Evolutionary conservation across 2,329 filamentous ascomycete species (phyloP).

Genomic region (Alternaria brassicicola): DNA sequence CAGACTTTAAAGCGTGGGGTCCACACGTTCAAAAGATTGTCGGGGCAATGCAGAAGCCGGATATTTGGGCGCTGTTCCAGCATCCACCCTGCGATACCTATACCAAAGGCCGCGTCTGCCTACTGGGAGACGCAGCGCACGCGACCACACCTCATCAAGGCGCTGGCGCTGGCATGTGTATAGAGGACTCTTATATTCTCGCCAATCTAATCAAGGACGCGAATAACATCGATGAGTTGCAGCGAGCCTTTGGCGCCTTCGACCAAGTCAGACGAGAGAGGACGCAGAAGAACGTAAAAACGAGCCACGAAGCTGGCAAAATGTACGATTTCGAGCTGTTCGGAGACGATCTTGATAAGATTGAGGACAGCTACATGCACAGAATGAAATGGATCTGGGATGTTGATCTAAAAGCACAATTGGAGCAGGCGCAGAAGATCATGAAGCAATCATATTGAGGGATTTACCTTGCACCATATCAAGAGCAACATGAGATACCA

Average conservation of each 20-base stretch:
- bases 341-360: conserved; percentile 48
- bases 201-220: conserved; percentile 39
- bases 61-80: conserved; percentile 65
- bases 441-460: conserved; percentile 15
- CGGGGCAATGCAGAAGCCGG: conserved; percentile 55
- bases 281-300: conserved; percentile 37
- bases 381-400: conserved; percentile 53
- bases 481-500: not conserved
- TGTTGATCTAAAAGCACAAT: conserved; percentile 45
- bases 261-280: conserved; percentile 38
- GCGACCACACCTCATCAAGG: conserved; percentile 62
- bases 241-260: conserved; percentile 41
- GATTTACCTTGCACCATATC: too few species aligned
- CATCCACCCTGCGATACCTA: conserved; percentile 57
- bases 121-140: conserved; percentile 65
- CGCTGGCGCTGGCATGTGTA: conserved; percentile 61
- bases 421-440: conserved; percentile 40
- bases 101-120: conserved; percentile 52
- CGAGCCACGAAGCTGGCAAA: conserved; percentile 40
- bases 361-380: conserved; percentile 38
- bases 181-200: conserved; percentile 59
- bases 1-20: conserved; percentile 40
- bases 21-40: conserved; percentile 40
- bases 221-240: conserved; percentile 36
- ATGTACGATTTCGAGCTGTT: conserved; percentile 51